Conservation (phyloP, 2,329 filamentous ascomycete species). For the Fonsecaea pugnacius region DNA sequence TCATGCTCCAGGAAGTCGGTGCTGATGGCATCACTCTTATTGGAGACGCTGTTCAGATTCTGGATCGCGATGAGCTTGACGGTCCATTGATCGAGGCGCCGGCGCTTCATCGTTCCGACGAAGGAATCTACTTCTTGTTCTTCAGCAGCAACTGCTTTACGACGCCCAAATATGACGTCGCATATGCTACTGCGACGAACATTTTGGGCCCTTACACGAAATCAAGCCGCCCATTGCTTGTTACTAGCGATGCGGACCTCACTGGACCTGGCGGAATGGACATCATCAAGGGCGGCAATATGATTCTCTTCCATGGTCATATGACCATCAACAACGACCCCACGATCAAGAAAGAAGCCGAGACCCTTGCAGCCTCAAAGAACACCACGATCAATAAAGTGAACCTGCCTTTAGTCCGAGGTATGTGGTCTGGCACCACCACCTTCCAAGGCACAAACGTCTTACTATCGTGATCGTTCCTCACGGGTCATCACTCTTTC, state of each 20-base stretch:
- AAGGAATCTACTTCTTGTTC: slow-evolving; percentile 63
- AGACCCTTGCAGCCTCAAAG: slow-evolving; percentile 17
- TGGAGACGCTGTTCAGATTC: slow-evolving; percentile 60
- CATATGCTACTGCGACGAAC: slow-evolving; percentile 58
- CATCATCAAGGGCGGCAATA: slow-evolving; percentile 34
- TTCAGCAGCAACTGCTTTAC: slow-evolving; percentile 66
- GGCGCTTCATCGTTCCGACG: slow-evolving; percentile 48
- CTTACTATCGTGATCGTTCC: slow-evolving; percentile 14
- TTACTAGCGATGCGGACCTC: slow-evolving; percentile 40
- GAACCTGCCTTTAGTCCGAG: slow-evolving; percentile 30
- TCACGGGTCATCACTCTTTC: neutral
- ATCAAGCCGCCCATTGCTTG: slow-evolving; percentile 42
- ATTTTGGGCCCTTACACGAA: slow-evolving; percentile 48
- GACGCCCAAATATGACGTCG: slow-evolving; percentile 61
- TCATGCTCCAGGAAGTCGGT: slow-evolving; percentile 48
- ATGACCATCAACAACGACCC: slow-evolving; percentile 33
- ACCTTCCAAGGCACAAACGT: slow-evolving; percentile 28
- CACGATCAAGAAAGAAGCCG: slow-evolving; percentile 19
- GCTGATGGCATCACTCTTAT: slow-evolving; percentile 58
- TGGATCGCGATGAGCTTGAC: slow-evolving; percentile 67
- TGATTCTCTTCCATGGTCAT: slow-evolving; percentile 36
- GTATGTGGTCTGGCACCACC: slow-evolving; percentile 32
- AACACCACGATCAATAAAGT: slow-evolving; percentile 25
- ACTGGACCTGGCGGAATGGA: slow-evolving; percentile 36
- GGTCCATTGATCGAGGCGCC: slow-evolving; percentile 68